Conservation (phyloP, 2,329 filamentous ascomycete species). For the Cytospora leucostoma region DNA sequence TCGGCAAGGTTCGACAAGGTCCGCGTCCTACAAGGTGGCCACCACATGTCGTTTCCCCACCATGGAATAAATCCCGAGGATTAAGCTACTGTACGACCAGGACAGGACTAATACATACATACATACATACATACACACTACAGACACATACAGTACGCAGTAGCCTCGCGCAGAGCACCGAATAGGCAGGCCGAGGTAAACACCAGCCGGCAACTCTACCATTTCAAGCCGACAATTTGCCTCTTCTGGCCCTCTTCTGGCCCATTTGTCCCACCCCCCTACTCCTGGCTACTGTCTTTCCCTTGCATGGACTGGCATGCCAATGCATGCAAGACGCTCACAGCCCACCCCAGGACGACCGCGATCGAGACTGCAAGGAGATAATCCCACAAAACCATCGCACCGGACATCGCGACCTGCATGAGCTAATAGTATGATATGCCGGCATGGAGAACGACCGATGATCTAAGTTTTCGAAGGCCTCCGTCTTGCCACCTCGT, state of each 20-base stretch:
- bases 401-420: slow-evolving; percentile 2
- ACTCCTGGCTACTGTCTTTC: neutral
- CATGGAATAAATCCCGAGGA: neutral
- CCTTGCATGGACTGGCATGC: slow-evolving; percentile 10
- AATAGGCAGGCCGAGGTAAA: neutral
- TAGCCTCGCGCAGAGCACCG: neutral
- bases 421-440: neutral
- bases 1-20: neutral
- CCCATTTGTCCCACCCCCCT: slow-evolving; percentile 7
- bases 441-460: neutral
- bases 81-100: neutral
- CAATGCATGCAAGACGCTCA: neutral
- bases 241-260: slow-evolving; percentile 6
- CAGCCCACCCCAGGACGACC: neutral
- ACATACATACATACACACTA: neutral
- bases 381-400: neutral
- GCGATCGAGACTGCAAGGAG: neutral
- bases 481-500: neutral
- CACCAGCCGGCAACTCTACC: slow-evolving; percentile 5
- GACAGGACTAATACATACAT: neutral
- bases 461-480: neutral
- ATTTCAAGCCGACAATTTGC: slow-evolving; percentile 15
- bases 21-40: neutral
- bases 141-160: neutral
- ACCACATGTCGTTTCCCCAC: slow-evolving; percentile 2